A percentile compares a stretch with the other conserved stretches of the same genome.
Evolutionary conservation across 257 asterid species (phyloP).

Genomic region (Capsicum chinense): DNA sequence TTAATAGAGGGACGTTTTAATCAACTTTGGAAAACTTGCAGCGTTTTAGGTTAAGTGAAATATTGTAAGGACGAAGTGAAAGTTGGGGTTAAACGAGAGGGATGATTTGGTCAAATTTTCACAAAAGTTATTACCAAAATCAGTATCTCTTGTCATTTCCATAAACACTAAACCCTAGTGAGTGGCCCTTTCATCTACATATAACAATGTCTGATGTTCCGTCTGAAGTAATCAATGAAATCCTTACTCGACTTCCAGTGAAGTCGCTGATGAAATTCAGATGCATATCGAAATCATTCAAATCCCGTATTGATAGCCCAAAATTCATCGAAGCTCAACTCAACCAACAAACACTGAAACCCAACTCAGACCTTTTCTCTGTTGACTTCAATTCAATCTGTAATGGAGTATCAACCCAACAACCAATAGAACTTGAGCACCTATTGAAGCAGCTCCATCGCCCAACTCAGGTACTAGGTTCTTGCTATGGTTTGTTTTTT

Average conservation of each 20-base stretch:
- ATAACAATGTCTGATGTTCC: slow-evolving; percentile 31
- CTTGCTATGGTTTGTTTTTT: slow-evolving; percentile 39
- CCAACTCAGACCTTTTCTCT: slow-evolving; percentile 34
- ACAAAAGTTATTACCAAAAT: no score
- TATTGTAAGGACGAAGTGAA: no score
- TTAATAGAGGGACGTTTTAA: no score
- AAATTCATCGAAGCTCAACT: slow-evolving; percentile 53
- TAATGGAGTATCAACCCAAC: not conserved
- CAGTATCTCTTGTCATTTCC: not conserved
- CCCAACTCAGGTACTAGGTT: slow-evolving; percentile 27
- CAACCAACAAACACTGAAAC: not conserved
- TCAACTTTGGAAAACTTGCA: no score
- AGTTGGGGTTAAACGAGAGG: no score
- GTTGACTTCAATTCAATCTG: slow-evolving; percentile 26
- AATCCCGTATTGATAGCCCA: slow-evolving; percentile 48
- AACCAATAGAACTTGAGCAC: not conserved
- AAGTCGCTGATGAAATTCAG: slow-evolving; percentile 57
- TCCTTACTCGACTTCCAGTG: slow-evolving; percentile 62
- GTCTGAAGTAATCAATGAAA: slow-evolving; percentile 49
- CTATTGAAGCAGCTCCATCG: not conserved
- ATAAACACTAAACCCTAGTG: not conserved
- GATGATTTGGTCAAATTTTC: no score
- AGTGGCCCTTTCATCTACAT: not conserved
- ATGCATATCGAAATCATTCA: slow-evolving; percentile 53
- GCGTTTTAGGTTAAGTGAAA: no score